Evolutionary conservation across 2,329 filamentous ascomycete genomes (phyloP), one percentile per base, ranked within the genome.

Genomic region (Diplodia seriata): DNA sequence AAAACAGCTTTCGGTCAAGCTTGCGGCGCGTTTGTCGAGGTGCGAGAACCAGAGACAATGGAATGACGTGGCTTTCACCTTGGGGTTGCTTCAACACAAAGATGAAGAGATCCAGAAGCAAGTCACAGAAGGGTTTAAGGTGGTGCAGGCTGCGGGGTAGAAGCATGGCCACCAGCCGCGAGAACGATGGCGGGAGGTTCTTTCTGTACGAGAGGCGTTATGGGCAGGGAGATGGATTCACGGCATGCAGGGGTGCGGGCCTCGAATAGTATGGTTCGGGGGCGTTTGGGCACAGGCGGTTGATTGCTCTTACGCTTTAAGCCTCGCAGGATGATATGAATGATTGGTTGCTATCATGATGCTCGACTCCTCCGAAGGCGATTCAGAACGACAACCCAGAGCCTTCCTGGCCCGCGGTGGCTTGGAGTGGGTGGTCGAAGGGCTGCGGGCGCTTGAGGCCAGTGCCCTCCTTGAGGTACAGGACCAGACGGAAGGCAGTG

Each of bases 11-110:
- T 90, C 95, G 0, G 91, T 94, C 70, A 99, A 99, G 80, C 85
- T 99, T 70, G 94, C 95, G 0, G 93, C 94, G 5, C 87, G 95
- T 71, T 85, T 99, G 54, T 85, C 87, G 1, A 87, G 94, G 56
- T 97, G 94, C 75, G 94, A 97, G 76, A 97, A 87, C 57, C 94
- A 99, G 81, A 86, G 94, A 71, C 94, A 98, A 77, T 99, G 95
- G 95, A 97, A 94, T 76, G 95, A 99, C 80, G 94, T 98, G 53
- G 92, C 94, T 0, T 99, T 93, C 82, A 94, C 94, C 3, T 81
- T 99, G 69, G 93, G 93, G 2, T 81, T 97, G 69, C 81, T 99
- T 68, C 94, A 93, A 75, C 95, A 99, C 78, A 96, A 95, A 84
- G 94, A 94, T 74, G 92, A 97, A 75, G 92, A 96, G 55, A 96